A percentile compares a stretch with the other conserved stretches of the same genome.
Evolutionary conservation across 305 asterid genomes (phyloP).

Genomic region (Caryopteris hybrid): DNA sequence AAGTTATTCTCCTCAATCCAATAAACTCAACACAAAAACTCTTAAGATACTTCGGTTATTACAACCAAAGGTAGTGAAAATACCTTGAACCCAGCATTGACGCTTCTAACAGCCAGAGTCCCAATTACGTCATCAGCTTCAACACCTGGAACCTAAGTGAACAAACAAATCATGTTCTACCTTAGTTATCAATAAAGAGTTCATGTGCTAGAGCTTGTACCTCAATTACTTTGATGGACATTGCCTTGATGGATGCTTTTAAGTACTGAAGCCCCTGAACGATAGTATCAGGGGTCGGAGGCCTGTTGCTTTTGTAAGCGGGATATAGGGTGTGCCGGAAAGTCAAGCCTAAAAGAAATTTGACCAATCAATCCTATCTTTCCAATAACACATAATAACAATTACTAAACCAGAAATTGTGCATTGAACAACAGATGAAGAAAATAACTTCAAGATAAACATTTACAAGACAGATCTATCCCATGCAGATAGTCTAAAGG

Average conservation of each 20-base stretch:
- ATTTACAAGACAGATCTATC: not conserved
- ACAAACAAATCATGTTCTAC: slow-evolving; percentile 13
- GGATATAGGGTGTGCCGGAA: slow-evolving; percentile 93
- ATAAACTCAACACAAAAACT: not conserved
- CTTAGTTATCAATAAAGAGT: slow-evolving; percentile 11
- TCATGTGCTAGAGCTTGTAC: slow-evolving; percentile 31
- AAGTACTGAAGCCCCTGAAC: slow-evolving; percentile 96
- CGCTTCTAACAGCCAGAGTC: slow-evolving; percentile 83
- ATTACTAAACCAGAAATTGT: slow-evolving; percentile 6
- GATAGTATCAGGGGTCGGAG: slow-evolving; percentile 97
- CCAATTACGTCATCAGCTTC: slow-evolving; percentile 99
- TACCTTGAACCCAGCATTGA: slow-evolving; percentile 86
- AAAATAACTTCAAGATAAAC: not conserved
- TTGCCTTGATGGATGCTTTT: slow-evolving; percentile 93
- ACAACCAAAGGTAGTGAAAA: slow-evolving; percentile 19
- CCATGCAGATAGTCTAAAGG: not conserved
- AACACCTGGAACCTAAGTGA: slow-evolving; percentile 88
- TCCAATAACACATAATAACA: not conserved
- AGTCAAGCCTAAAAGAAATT: slow-evolving; percentile 67
- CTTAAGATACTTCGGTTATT: slow-evolving; percentile 10
- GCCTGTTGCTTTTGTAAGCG: slow-evolving; percentile 89
- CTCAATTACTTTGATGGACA: slow-evolving; percentile 97
- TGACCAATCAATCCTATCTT: slow-evolving; percentile 14
- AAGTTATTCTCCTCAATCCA: not conserved
- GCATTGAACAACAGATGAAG: not conserved